Evolutionary conservation across 495 filamentous ascomycete species (phyloP), one percentile per base, ranked within the genome.

Genomic region (Neurospora sp.): DNA sequence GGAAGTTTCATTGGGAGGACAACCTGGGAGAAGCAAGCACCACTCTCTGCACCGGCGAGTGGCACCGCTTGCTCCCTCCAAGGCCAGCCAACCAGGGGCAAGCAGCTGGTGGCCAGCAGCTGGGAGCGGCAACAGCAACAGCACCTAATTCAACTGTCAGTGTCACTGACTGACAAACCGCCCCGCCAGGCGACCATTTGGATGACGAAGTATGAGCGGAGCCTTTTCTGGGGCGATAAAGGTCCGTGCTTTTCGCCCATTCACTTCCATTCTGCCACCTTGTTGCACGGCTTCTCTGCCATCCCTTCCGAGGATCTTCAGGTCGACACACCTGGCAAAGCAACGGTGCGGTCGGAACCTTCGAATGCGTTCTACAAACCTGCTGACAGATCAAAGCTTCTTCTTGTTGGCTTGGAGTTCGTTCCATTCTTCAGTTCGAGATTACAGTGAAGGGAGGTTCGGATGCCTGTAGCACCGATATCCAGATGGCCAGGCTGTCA

Each of bases 161-260:
- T 45, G 42, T 21, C 42, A 45, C 19, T 21, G 42, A 54, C 45
- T 54, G 45, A 59, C 48, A 59, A 59, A 59, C 48, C 48, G 48
- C 48, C 48, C 48, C 48, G 48, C 77, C 73, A 81, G 80, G 80
- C 80, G 79, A 78, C 80, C 74, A 80, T 76, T 78, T 73, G 76
- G 78, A 81, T 82, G 80, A 82, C 80, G 80, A 80, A 74, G 71
- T 80, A 6, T 6, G 5, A 59, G 79, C 73, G 76, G 78, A 80
- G 76, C 73, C 72, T 78, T 77, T 59, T 59, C 48, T 59, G 48
- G 73, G 76, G 79, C 80, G 80, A 78, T 76, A 76, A 79, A 81
- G 48, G 75, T 74, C 80, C 77, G 80, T 79, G 78, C 79, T 69
- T 74, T 73, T 73, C 71, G 48, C 69, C 71, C 75, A 75, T 71